Base-by-base conservation (phyloP, 257 asterid species). In the Orobanche coerulescens region DNA sequence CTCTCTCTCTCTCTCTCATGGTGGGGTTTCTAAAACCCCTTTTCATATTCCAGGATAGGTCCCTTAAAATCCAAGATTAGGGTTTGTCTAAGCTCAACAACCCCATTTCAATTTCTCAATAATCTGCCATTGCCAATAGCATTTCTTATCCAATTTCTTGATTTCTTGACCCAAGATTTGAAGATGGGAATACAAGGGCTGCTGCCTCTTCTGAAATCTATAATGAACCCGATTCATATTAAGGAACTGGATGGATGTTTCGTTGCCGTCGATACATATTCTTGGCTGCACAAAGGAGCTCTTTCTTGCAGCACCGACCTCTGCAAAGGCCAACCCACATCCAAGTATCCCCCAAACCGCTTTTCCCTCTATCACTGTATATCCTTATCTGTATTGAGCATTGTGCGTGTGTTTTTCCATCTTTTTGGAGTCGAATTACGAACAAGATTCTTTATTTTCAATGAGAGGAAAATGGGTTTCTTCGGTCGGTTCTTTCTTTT, bases 261-360 rank as follows among this genome's bases (percentile, higher is more conserved):
- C 53, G 98, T 88, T 8, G 95, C 98, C 56, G 72, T 88, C 61
- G 98, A 92, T 37, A 86, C 98, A 0, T 92, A 92, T 77, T 92
- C 98, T 64, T 92, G 98, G 97, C 91, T 92, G 34, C 98, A 92
- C 75, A 92, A 86, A 75, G 98, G 98, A n/a, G 98, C 96, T 6
- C 84, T 92, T 71, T 81, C 94, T 56, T 88, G 96, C 73, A 86
- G 98, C 79, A 81, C 82, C 62, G 91, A 92, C n/a, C 96, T 92
- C 68, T 92, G 98, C 79, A 92, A 88, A 80, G 95, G 94, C 76
- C 79, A 69, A 2, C 86, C 95, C 70, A 86, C 97, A 2, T 71
- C 91, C 82, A 92, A 78, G 98, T 92, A 84, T 18, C 13, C 14
- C 57, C 20, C 39, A 50, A 28, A 4, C 49, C 6, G 49, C 68